A percentile compares a stretch with the other conserved stretches of the same genome.
These are phyloP conservation scores for Termitomyces heimii DNA, from an alignment of 768 basidiomycete species.

Conservation along the genomic window DNA sequence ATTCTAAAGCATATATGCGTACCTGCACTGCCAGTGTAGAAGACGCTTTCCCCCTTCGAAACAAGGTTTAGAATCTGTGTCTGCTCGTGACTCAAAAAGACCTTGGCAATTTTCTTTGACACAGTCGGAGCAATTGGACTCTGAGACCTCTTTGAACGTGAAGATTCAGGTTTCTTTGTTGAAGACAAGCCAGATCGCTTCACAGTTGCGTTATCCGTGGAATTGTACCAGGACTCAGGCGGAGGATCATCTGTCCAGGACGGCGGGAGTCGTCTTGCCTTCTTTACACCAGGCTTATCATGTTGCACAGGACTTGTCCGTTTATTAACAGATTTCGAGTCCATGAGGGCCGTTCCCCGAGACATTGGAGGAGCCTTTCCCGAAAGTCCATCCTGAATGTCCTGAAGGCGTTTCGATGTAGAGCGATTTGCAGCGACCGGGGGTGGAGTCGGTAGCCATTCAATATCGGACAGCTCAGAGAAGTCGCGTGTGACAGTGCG, in stretches of 20 bases:
- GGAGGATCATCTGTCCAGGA: constrained; percentile 38
- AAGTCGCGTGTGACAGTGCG: constrained; percentile 58
- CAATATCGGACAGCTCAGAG: constrained; percentile 35
- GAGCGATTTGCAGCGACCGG: constrained; percentile 4
- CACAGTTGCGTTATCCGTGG: constrained; percentile 16
- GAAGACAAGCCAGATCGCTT: constrained; percentile 6
- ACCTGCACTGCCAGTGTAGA: constrained; percentile 99
- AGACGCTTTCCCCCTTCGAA: constrained; percentile 66
- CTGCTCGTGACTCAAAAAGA: constrained; percentile 84
- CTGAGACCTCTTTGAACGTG: constrained; percentile 6
- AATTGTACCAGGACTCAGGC: constrained; percentile 23
- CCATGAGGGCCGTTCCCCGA: constrained; percentile 20
- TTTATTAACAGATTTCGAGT: constrained; percentile 30
- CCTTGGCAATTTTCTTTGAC: constrained; percentile 28
- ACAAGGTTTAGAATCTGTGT: constrained; percentile 78
- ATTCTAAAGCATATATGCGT: constrained; percentile 12
- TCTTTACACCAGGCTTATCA: constrained; percentile 35
- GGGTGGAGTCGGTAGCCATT: constrained; percentile 36
- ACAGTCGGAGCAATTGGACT: constrained; percentile 4
- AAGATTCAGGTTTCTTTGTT: constrained; percentile 2
- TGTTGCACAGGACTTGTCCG: constrained; percentile 24
- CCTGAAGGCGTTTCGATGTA: constrained; percentile 40
- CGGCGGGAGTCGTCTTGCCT: constrained; percentile 48
- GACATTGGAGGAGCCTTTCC: constrained; percentile 14
- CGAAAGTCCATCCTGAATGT: constrained; percentile 53